These are phyloP conservation scores for Cyphellophora attinorum DNA, from an alignment of 2,329 filamentous ascomycete genomes.

Conservation along the genomic window DNA sequence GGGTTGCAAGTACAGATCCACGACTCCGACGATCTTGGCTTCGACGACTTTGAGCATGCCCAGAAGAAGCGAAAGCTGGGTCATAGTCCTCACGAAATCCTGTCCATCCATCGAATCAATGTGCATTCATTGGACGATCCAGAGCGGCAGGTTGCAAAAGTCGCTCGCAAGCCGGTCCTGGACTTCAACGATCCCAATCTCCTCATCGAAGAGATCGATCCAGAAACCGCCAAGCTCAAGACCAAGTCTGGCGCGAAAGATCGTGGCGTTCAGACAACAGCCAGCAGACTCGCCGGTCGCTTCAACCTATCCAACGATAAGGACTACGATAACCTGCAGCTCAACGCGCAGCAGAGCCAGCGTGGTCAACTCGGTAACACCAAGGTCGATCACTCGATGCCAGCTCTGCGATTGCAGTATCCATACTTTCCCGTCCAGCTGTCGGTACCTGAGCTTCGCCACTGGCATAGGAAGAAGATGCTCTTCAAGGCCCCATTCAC, in stretches of 20 bases:
- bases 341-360: conserved; percentile 94
- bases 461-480: conserved; percentile 75
- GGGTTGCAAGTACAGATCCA: conserved; percentile 7
- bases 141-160: conserved; percentile 58
- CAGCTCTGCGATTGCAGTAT: conserved; percentile 82
- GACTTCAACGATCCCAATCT: conserved; percentile 84
- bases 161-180: conserved; percentile 69
- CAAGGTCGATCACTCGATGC: conserved; percentile 88
- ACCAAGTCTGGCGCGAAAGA: conserved; percentile 25
- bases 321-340: conserved; percentile 89
- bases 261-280: conserved; percentile 49
- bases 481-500: conserved; percentile 59
- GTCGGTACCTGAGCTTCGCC: conserved; percentile 59
- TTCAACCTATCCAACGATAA: conserved; percentile 97
- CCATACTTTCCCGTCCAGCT: conserved; percentile 91
- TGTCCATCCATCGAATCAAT: conserved; percentile 48
- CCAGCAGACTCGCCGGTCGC: conserved; percentile 57
- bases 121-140: conserved; percentile 69
- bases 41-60: conserved; percentile 38
- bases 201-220: conserved; percentile 67
- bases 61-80: conserved; percentile 58
- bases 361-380: conserved; percentile 84
- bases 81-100: conserved; percentile 33
- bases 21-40: conserved; percentile 37
- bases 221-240: conserved; percentile 47